These are phyloP conservation scores for Maudiozyma pseudohumilis DNA, from an alignment of 805 yeast genomes.

Conservation along the genomic window DNA sequence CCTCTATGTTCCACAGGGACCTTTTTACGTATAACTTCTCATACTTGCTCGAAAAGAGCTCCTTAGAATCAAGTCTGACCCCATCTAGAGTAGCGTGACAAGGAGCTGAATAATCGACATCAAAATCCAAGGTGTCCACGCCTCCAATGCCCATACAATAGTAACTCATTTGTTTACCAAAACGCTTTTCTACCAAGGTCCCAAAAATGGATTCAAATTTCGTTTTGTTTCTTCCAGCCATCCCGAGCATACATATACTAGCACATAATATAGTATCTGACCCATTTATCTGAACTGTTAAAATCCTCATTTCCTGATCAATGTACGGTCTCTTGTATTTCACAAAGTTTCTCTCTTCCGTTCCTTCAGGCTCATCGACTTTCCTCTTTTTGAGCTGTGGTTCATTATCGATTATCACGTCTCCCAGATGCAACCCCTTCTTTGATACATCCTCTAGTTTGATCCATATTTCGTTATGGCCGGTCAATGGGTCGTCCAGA, in stretches of 20 bases:
- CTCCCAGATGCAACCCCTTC: conserved; percentile 24
- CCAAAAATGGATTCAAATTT: neutral
- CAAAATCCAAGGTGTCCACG: no score
- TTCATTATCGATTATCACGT: neutral
- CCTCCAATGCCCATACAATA: no score
- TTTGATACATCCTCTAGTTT: conserved; percentile 37
- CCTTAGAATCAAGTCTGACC: neutral
- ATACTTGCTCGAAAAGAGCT: neutral
- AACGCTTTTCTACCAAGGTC: neutral
- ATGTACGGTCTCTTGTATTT: conserved; percentile 1
- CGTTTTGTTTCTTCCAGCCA: neutral
- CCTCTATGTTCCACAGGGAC: neutral
- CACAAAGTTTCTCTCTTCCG: neutral
- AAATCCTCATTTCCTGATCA: neutral
- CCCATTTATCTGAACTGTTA: neutral
- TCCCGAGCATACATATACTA: neutral
- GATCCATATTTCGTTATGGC: conserved; percentile 48
- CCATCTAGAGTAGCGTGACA: neutral
- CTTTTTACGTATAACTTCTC: neutral
- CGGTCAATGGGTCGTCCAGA: conserved; percentile 41
- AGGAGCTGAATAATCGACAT: neutral
- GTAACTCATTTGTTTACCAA: no score
- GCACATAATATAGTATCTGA: neutral
- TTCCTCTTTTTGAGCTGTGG: neutral
- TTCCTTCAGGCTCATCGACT: neutral